These are phyloP conservation scores for Niveomyces coronatus DNA, from an alignment of 2,329 filamentous ascomycete species.

Conservation along the genomic window DNA sequence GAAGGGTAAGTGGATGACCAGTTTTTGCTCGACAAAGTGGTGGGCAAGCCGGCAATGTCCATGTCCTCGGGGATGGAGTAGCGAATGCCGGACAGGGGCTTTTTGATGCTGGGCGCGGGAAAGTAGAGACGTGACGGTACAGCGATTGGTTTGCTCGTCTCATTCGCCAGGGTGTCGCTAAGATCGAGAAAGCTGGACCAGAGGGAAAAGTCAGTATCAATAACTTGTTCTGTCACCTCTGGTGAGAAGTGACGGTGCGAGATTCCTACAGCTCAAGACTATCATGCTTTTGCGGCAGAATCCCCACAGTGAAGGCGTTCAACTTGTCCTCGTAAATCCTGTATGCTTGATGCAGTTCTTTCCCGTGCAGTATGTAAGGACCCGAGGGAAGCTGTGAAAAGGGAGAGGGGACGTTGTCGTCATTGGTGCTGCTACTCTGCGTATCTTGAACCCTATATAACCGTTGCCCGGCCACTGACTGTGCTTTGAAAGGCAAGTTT, in stretches of 20 bases:
- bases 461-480: neutral
- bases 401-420: constrained; percentile 10
- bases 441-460: constrained; percentile 5
- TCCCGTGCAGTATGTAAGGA: constrained; percentile 31
- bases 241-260: too few relatives aligned
- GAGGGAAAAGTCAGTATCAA: neutral
- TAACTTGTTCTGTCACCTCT: too few relatives aligned
- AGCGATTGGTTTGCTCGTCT: constrained; percentile 21
- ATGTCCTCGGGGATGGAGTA: constrained; percentile 25
- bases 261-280: constrained; percentile 19
- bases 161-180: constrained; percentile 17
- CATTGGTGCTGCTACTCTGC: constrained; percentile 13
- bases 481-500: neutral
- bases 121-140: constrained; percentile 30
- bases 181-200: constrained; percentile 24
- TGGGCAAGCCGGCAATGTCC: constrained; percentile 38
- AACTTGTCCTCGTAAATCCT: constrained; percentile 28
- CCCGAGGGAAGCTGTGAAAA: constrained; percentile 24
- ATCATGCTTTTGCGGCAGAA: constrained; percentile 25
- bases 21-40: constrained; percentile 46
- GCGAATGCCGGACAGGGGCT: constrained; percentile 27
- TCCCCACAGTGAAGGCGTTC: constrained; percentile 27
- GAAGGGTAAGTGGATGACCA: constrained; percentile 43
- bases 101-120: constrained; percentile 16
- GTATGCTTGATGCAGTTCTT: constrained; percentile 31